Evolutionary conservation across 139 green algal genomes (phyloP), one percentile per base, ranked within the genome.

Genomic region (Astrephomene gubernaculifera): DNA sequence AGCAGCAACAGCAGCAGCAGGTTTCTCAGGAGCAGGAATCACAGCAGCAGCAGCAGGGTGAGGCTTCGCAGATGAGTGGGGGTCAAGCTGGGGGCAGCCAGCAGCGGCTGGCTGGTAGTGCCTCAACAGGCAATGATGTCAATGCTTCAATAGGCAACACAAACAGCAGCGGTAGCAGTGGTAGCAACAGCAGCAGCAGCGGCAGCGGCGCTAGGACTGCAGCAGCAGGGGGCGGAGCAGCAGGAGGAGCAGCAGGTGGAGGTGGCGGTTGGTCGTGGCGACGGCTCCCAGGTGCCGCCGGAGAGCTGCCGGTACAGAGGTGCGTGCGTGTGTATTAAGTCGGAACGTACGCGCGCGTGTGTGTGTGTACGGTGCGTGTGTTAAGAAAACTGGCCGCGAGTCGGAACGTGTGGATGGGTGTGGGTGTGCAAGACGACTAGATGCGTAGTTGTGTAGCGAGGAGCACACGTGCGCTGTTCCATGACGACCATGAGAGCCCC

Each of bases 321-420:
- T 73, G 80, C 39, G 74, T 96, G 0, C 94, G 94, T 29, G 91
- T 97, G n/a, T n/a, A n/a, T n/a, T n/a, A n/a, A n/a, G n/a, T n/a
- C n/a, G n/a, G n/a, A n/a, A n/a, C n/a, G n/a, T n/a, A n/a, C n/a
- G n/a, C n/a, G n/a, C n/a, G n/a, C n/a, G n/a, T n/a, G n/a, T n/a
- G n/a, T n/a, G n/a, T n/a, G n/a, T n/a, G n/a, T n/a, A n/a, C n/a
- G n/a, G n/a, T n/a, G n/a, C n/a, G n/a, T n/a, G n/a, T n/a, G n/a
- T n/a, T n/a, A n/a, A n/a, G n/a, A n/a, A n/a, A n/a, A n/a, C n/a
- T n/a, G n/a, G n/a, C n/a, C n/a, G n/a, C n/a, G n/a, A n/a, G n/a
- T n/a, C n/a, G n/a, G n/a, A n/a, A n/a, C n/a, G n/a, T n/a, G n/a
- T n/a, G n/a, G n/a, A n/a, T n/a, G n/a, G n/a, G n/a, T n/a, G n/a